A percentile compares a stretch with the other conserved stretches of the same genome.
Evolutionary conservation across 129 eudicot species (phyloP).

Genomic region (Helianthus tuberosus): DNA sequence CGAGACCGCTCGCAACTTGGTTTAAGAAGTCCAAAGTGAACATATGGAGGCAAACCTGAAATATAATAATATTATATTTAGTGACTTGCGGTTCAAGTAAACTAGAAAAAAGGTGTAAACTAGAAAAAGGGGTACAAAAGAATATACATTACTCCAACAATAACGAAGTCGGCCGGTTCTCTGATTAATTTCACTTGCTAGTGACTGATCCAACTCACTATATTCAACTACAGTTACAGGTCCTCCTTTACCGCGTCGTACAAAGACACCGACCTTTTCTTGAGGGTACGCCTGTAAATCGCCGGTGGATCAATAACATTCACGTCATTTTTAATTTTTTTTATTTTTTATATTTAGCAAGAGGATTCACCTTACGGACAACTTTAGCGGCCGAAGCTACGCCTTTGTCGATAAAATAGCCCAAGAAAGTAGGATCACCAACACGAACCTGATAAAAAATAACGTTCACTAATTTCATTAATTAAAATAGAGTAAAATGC

Average conservation of each 20-base stretch:
- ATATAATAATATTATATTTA: slow-evolving; percentile 15
- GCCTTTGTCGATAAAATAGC: slow-evolving; percentile 91
- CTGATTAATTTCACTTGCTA: slow-evolving; percentile 88
- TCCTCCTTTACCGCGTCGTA: slow-evolving; percentile 95
- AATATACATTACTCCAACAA: slow-evolving; percentile 97
- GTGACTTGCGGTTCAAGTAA: not conserved
- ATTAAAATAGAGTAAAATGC: no score
- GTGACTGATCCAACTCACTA: slow-evolving; percentile 86
- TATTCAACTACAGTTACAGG: slow-evolving; percentile 97
- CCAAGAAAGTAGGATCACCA: slow-evolving; percentile 98
- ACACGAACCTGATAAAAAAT: slow-evolving; percentile 47
- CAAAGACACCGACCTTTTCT: slow-evolving; percentile 98
- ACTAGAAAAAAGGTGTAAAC: not conserved
- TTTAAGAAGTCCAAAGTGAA: slow-evolving; percentile 91
- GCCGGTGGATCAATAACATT: not conserved
- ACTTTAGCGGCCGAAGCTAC: slow-evolving; percentile 96
- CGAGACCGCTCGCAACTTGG: slow-evolving; percentile 93
- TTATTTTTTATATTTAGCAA: not conserved
- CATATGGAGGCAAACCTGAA: slow-evolving; percentile 98
- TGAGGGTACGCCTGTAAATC: slow-evolving; percentile 87
- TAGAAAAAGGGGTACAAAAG: not conserved
- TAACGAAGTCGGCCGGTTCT: slow-evolving; percentile 94
- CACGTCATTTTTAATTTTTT: not conserved
- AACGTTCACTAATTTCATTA: no score
- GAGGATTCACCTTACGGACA: slow-evolving; percentile 70